These are phyloP conservation scores for Pythium sukuiense DNA, from an alignment of 352 stramenopile species.

Conservation along the genomic window DNA sequence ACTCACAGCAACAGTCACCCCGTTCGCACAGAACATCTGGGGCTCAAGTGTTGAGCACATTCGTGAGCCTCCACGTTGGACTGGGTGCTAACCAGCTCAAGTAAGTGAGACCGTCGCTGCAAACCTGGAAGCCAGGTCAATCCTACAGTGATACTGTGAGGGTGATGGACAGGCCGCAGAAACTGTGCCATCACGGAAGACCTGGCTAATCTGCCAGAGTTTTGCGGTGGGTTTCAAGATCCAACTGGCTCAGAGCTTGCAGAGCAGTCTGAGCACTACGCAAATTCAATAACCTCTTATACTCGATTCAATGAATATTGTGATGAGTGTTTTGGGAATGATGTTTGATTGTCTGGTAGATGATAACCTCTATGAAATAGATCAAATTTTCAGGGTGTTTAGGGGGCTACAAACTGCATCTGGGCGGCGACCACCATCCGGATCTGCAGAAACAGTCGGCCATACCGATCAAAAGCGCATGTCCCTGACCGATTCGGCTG, in stretches of 20 bases:
- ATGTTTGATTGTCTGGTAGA: too few species aligned
- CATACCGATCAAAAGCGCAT: not conserved
- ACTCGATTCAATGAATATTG: too few species aligned
- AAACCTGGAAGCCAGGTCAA: slow-evolving; percentile 1
- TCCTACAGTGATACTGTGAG: not conserved
- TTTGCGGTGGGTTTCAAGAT: not conserved
- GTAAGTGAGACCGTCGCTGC: not conserved
- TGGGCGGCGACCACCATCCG: not conserved
- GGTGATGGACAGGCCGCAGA: not conserved
- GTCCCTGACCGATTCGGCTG: too few species aligned
- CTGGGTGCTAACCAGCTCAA: not conserved
- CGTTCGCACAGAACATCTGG: slow-evolving; percentile 1
- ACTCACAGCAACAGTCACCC: too few species aligned
- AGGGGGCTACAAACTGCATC: not conserved
- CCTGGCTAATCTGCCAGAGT: not conserved
- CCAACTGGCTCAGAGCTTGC: not conserved
- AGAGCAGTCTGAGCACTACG: too few species aligned
- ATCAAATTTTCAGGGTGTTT: too few species aligned
- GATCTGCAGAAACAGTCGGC: not conserved
- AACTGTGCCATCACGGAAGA: not conserved
- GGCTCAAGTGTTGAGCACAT: not conserved
- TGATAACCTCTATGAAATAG: too few species aligned
- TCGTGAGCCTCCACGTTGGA: too few species aligned
- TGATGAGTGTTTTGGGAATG: too few species aligned
- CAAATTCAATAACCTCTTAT: too few species aligned